Base-by-base conservation (phyloP, 1,284 basidiomycete species). In the Cryptococcus sp. region DNA sequence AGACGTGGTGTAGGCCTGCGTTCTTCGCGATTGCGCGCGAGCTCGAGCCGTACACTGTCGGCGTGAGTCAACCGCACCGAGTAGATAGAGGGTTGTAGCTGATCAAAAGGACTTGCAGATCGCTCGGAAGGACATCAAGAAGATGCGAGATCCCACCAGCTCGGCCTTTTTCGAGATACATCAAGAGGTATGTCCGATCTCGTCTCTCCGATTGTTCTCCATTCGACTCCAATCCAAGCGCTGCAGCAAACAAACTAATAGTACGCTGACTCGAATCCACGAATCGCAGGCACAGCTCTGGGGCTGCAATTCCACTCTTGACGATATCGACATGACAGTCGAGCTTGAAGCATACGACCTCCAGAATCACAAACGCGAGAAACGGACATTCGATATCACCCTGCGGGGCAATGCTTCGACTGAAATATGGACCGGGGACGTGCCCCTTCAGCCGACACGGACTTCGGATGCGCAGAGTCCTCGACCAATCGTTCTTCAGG, bases 371-470 rank as follows among this genome's bases (percentile, higher is more conserved):
- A 53, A 72, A 46, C 82, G 86, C 27, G 65, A 86, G 50, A 80
- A 70, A 19, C 85, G 82, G 78, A 68, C 76, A 20, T 79, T 83
- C 65, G 78, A 83, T 17, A 82, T 88, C 40, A 76, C 80, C 0
- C 81, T 94, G 45, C 80, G 80, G 39, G 81, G 86, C 16, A 94
- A 94, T 75, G 81, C 88, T n/a, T 88, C 87, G 65, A 93, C 89
- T 2, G 91, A 94, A 75, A 78, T 94, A 15, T 88, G 84, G 81
- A 84, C 82, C 65, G 88, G 88, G 20, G 67, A 72, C 0, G 81
- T 93, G 23, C 86, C 88, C 4, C 88, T 72, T 31, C 88, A 90
- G 73, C 84, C 85, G 16, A 72, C 80, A 54, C 83, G 90, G 58
- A 88, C 83, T 20, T 86, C 84, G 69, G 73, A 81, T 56, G 88